Evolutionary conservation across 2,329 filamentous ascomycete genomes (phyloP).

Genomic region (Colletotrichum sp.): DNA sequence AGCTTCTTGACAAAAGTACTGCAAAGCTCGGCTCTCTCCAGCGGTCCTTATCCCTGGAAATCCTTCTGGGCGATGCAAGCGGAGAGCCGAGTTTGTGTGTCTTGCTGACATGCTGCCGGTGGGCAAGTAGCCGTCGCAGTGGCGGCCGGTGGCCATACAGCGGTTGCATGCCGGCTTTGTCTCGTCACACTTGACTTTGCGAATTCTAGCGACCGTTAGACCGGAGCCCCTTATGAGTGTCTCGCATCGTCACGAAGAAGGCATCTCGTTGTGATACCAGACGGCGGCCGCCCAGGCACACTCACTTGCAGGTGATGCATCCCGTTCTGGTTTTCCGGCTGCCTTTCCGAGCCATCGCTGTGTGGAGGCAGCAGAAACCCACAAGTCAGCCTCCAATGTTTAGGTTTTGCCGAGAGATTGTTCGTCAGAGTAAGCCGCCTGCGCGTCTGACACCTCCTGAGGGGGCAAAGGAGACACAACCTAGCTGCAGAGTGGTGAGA

Average conservation of each 20-base stretch:
- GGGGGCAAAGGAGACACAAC: neutral
- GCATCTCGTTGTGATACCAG: neutral
- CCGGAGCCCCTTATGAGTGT: neutral
- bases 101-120: neutral
- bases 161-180: constrained; percentile 55
- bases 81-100: neutral
- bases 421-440: neutral
- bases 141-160: constrained; percentile 58
- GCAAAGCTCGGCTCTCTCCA: constrained; percentile 1
- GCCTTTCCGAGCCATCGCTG: constrained; percentile 37
- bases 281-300: constrained; percentile 16
- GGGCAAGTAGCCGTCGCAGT: constrained; percentile 59
- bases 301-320: constrained; percentile 61
- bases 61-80: neutral
- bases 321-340: constrained; percentile 52
- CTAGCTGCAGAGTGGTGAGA: neutral
- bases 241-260: neutral
- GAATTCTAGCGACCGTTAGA: constrained; percentile 41
- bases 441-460: neutral
- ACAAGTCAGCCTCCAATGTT: neutral
- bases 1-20: constrained; percentile 2
- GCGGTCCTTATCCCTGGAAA: neutral
- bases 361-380: neutral
- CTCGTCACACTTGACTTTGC: constrained; percentile 64
- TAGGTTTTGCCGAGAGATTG: neutral